Evolutionary conservation across 192 early-diverging fungal genomes (phyloP).

Genomic region (Martensiomyces pterosporus): DNA sequence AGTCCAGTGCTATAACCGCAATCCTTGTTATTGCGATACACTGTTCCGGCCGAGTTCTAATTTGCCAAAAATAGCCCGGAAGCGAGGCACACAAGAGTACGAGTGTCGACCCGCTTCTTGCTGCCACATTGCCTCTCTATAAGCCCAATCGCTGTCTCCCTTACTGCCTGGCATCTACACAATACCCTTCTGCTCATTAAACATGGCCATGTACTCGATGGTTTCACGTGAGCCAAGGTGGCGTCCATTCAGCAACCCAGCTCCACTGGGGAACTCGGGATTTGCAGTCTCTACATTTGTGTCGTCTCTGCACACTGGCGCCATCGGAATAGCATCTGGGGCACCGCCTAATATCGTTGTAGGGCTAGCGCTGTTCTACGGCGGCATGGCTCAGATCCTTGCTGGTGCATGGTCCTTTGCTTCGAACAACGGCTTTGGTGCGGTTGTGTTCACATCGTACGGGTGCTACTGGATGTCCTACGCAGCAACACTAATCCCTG

Average conservation of each 20-base stretch:
- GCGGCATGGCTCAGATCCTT: constrained; percentile 30
- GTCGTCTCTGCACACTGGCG: constrained; percentile 26
- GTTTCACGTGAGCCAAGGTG: constrained; percentile 12
- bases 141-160: too few species aligned
- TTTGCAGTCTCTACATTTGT: constrained; percentile 41
- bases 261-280: constrained; percentile 40
- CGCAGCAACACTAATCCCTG: constrained; percentile 49
- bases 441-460: constrained; percentile 34
- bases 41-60: too few species aligned
- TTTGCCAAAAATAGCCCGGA: too few species aligned
- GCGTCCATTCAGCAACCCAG: constrained; percentile 36
- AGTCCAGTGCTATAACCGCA: too few species aligned
- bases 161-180: too few species aligned
- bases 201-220: constrained; percentile 34
- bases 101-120: too few species aligned
- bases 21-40: too few species aligned
- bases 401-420: constrained; percentile 40
- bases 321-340: constrained; percentile 28
- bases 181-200: too few species aligned
- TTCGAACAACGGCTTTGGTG: constrained; percentile 31
- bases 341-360: constrained; percentile 31
- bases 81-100: too few species aligned
- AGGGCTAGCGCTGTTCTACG: constrained; percentile 41
- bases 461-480: constrained; percentile 57
- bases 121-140: too few species aligned